Base-by-base conservation (phyloP, 1,284 basidiomycete species). In the Puccinia horiana region DNA sequence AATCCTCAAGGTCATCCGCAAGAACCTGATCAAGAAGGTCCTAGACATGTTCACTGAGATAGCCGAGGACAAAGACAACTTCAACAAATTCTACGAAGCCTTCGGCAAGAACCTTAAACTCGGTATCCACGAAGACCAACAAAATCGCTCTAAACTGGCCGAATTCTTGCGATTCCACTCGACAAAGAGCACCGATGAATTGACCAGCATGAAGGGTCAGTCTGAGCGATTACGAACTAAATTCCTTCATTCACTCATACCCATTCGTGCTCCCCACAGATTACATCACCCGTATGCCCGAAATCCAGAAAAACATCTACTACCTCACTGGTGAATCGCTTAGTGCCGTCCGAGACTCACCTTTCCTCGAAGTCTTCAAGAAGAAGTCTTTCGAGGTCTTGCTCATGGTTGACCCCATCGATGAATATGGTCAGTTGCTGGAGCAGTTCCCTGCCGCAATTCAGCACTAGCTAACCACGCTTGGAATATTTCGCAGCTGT, bases 61-160 rank as follows among this genome's bases (percentile, higher is more conserved):
- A 84, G 92, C 95, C 78, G 97, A 99, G 91, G 96, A 99, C 92
- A 99, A 98, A 92, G 97, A 99, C 89, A 97, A 96, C 92, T 99
- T 96, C 88, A 89, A 88, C 89, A 98, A 98, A 90, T 97, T 98
- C 91, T 96, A 96, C 89, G 87, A 89, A 85, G 91, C 94, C 79
- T 98, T 98, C 88, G 93, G 93, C 89, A 86, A 88, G 92, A 97
- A 97, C 91, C 88, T 97, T 88, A 97, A 97, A 90, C 94, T 99
- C 85, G 96, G 96, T 92, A 94, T 99, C 86, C 97, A 99, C 90
- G 96, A 99, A 89, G 97, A 99, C 87, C 92, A 96, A 70, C 93
- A 96, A 90, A 98, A 99, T 92, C 94, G 97, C 86, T 93, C 92
- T 91, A 99, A 99, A 91, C 94, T 99, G 84, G 96, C 96, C 83